Conservation (phyloP, 169 alveolate genomes). For the Eimeria tenella region DNA sequence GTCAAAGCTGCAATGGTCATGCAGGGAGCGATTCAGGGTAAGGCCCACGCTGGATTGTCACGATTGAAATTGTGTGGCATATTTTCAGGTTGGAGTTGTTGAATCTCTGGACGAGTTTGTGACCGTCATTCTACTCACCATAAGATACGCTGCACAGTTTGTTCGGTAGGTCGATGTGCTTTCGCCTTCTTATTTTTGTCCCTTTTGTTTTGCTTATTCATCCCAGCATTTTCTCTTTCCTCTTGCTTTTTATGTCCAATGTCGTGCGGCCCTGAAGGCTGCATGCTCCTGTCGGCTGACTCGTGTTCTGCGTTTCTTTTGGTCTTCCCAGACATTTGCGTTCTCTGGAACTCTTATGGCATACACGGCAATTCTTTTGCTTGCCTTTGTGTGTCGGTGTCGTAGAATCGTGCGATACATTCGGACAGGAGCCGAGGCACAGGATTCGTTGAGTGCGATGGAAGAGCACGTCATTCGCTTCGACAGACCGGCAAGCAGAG, state of each 20-base stretch:
- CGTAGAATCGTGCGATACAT: slow-evolving; percentile 73
- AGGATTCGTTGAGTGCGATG: slow-evolving; percentile 58
- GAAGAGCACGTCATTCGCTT: slow-evolving; percentile 72
- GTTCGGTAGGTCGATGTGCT: slow-evolving; percentile 39
- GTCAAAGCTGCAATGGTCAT: too few relatives aligned
- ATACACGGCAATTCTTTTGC: not conserved
- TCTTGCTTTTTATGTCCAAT: not conserved
- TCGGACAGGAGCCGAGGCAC: slow-evolving; percentile 77
- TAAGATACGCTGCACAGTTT: slow-evolving; percentile 69
- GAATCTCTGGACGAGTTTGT: slow-evolving; percentile 64
- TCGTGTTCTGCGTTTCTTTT: not conserved
- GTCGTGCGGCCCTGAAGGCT: not conserved
- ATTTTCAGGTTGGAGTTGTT: slow-evolving; percentile 71
- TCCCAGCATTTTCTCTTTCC: not conserved
- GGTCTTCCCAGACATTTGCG: too few relatives aligned
- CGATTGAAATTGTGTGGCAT: not conserved
- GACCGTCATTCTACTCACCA: slow-evolving; percentile 67
- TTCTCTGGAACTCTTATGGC: too few relatives aligned
- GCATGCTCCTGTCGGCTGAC: not conserved
- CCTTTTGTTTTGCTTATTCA: not conserved
- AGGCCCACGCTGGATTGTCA: too few relatives aligned
- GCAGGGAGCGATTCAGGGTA: too few relatives aligned
- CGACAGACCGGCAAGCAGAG: slow-evolving; percentile 40
- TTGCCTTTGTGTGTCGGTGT: not conserved
- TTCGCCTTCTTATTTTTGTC: not conserved